phyloP scores from a whole-genome alignment of 2,329 filamentous ascomycete species.

The Aschersonia sp. region DNA sequence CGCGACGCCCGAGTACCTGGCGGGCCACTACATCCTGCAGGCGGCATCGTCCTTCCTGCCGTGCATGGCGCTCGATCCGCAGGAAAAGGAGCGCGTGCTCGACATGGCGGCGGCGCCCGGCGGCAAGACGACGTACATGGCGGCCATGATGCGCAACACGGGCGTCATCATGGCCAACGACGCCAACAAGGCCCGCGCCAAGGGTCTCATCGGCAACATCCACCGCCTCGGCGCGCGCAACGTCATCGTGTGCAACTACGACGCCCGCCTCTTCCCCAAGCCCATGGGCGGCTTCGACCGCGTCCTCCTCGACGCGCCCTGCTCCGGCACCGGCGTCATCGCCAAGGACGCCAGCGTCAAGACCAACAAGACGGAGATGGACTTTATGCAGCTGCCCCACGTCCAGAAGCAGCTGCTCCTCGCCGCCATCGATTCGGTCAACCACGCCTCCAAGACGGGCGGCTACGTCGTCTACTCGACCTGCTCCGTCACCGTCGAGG shows the following conservation, averaged over 20 bases:
- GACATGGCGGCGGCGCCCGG: constrained; percentile 35
- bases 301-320: constrained; percentile 86
- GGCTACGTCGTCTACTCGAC: constrained; percentile 96
- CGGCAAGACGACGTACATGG: constrained; percentile 39
- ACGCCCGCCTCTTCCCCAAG: constrained; percentile 83
- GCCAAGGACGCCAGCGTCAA: constrained; percentile 94
- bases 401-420: constrained; percentile 89
- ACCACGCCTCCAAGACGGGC: constrained; percentile 81
- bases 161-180: constrained; percentile 94
- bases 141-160: constrained; percentile 60
- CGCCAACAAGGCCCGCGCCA: constrained; percentile 81
- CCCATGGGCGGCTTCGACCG: constrained; percentile 94
- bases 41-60: constrained; percentile 93
- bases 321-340: constrained; percentile 93
- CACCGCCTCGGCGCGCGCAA: constrained; percentile 90
- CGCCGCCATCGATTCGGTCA: constrained; percentile 85
- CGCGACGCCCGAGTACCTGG: constrained; percentile 93
- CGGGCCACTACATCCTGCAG: constrained; percentile 95
- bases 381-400: constrained; percentile 88
- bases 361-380: constrained; percentile 92
- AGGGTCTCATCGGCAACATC: constrained; percentile 96
- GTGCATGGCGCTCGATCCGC: constrained; percentile 91
- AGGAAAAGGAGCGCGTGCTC: constrained; percentile 80
- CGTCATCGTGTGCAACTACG: constrained; percentile 88
- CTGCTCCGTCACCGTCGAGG: constrained; percentile 85